Evolutionary conservation across 768 basidiomycete genomes (phyloP).

Genomic region (Mycena filopes): DNA sequence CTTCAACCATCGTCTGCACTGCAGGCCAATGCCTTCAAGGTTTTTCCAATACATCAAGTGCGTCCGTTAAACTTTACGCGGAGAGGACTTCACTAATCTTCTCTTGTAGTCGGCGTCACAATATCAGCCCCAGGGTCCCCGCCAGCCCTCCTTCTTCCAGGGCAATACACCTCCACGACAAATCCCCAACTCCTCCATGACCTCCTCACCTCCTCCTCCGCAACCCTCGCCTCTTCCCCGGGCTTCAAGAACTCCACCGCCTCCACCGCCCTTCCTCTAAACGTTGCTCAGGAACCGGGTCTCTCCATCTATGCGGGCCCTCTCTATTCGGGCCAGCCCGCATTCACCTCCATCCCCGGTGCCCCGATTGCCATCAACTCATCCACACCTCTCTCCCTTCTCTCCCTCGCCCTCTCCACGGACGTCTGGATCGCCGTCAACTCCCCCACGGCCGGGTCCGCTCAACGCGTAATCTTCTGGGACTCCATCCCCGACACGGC

Average conservation of each 20-base stretch:
- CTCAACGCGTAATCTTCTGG: constrained; percentile 65
- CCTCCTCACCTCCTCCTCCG: constrained; percentile 63
- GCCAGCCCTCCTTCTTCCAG: constrained; percentile 65
- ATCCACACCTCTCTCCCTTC: constrained; percentile 54
- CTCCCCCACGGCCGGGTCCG: constrained; percentile 46
- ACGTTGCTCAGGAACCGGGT: constrained; percentile 65
- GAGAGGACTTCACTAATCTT: background rate
- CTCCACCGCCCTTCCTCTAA: constrained; percentile 60
- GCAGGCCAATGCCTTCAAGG: constrained; percentile 80
- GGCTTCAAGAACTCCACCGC: constrained; percentile 65
- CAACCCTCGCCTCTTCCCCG: constrained; percentile 58
- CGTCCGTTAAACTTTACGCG: constrained; percentile 7
- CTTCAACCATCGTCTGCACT: constrained; percentile 67
- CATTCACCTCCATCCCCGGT: constrained; percentile 58
- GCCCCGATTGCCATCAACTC: constrained; percentile 48
- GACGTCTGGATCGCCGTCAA: constrained; percentile 67
- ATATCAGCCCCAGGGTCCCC: constrained; percentile 61
- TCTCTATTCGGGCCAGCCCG: constrained; percentile 64
- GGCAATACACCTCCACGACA: constrained; percentile 69
- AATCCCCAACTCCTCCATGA: constrained; percentile 68
- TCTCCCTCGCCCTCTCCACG: constrained; percentile 65
- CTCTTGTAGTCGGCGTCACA: constrained; percentile 63
- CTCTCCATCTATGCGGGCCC: constrained; percentile 61
- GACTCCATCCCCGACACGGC: constrained; percentile 69
- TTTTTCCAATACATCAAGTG: constrained; percentile 67